Base-by-base conservation (phyloP, 441 rosid genomes). In the Arabidopsis lyrata region DNA sequence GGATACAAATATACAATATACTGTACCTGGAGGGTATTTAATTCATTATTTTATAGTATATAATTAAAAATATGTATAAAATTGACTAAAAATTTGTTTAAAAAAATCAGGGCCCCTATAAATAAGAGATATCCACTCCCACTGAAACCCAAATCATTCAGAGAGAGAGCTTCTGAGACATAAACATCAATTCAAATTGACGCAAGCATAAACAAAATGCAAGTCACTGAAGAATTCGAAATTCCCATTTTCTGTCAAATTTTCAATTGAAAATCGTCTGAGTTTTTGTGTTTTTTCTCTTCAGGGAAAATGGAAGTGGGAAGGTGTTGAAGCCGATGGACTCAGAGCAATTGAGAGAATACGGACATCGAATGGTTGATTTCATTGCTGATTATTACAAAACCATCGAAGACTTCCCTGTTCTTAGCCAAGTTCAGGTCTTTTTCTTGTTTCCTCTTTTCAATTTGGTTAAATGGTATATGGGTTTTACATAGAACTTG, bases 341-440 rank as follows among this genome's bases (percentile, higher is more conserved):
- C 35, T 82, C 97, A 5, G 96, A 95, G 86, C 96, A 90, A 63
- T 82, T 95, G 70, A 86, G 99, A 65, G 96, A 88, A 81, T 55
- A 81, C 68, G 97, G 84, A 48, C 95, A 92, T 73, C 80, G 75
- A 83, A 95, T 95, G 99, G 92, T 90, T 53, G 97, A 90, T 80
- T 95, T 95, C 75, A 87, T 95, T 78, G 99, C 93, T 14, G 97
- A 95, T 84, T 92, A 90, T 82, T 95, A 92, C 85, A 84, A 88
- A 70, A 63, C 85, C 73, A 80, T 95, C 15, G 95, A 92, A 81
- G 62, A 22, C 47, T 87, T 81, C 79, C 97, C 97, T 9, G 97
- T 95, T 82, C 93, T 90, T 70, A 92, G 97, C 86, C 97, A 90
- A 90, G 99, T 95, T 78, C 78, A 95, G 94, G 99, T 92, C 63